Base-by-base conservation (phyloP, 2,329 filamentous ascomycete genomes). In the Pyrenochaeta sp. region DNA sequence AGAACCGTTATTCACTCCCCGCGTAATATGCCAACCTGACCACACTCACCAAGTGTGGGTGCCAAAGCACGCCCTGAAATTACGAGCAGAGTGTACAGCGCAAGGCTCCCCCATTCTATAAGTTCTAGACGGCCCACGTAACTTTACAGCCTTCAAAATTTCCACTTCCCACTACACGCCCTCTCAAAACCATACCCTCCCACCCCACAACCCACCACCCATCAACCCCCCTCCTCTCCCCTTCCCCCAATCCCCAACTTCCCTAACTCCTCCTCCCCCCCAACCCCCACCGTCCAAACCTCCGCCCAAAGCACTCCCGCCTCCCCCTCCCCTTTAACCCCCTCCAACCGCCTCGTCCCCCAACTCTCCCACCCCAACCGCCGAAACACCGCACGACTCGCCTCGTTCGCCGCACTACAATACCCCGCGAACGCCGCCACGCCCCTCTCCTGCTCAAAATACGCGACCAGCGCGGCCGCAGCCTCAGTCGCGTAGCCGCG, bases 401-500 rank as follows among this genome's bases (percentile, higher is more conserved):
- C 41, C 22, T 52, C 41, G 11, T 65, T 65, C 7, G 44, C 27
- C 7, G 44, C 37, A 14, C 51, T 35, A 19, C 49, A 56, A 29
- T 53, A 59, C 7, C 53, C 59, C 2, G 51, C 41, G 19, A 60
- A 51, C 29, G 32, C 29, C 9, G 20, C 44, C 11, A 29, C 24
- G 11, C 49, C 49, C 32, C 20, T 53, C 21, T 37, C 35, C 9
- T 52, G 41, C 10, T 34, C 31, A 5, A 35, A 52, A 20, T 51
- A 41, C 30, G 36, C 24, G 19, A 60, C 40, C 15, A 58, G 39
- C 11, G 28, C 43, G 5, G 35, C 19, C 6, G 48, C 47, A 17
- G 53, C 59, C 29, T 65, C 61, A 4, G 32, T 53, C 18, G 61
- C 61, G 32, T 58, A 63, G 2, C 60, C 60, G 1, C 51, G 41